Conservation (phyloP, 306 rosid species). For the Quercus bicolor region DNA sequence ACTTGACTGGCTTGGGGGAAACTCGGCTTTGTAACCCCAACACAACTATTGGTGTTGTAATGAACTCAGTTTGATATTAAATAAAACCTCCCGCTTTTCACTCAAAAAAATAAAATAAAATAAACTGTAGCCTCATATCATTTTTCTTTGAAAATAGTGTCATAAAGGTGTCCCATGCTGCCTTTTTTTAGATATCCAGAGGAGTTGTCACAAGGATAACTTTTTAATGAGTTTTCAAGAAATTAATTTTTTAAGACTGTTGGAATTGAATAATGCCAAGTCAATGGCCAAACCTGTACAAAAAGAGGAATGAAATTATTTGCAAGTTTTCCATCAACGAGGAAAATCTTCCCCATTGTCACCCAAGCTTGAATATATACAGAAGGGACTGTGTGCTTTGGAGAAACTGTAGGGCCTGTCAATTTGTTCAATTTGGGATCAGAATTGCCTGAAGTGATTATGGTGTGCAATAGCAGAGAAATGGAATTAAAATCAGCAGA, state of each 20-base stretch:
- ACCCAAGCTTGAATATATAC: constrained; percentile 86
- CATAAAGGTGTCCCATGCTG: no score
- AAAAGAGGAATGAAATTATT: constrained; percentile 82
- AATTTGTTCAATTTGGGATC: constrained; percentile 52
- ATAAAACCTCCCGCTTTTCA: no score
- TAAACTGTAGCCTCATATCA: no score
- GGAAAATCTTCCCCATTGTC: constrained; percentile 92
- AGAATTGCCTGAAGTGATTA: constrained; percentile 78
- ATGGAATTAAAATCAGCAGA: constrained; percentile 52
- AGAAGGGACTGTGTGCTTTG: constrained; percentile 63
- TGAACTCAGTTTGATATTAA: no score
- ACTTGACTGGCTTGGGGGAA: no score
- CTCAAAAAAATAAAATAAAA: no score
- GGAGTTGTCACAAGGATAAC: background rate
- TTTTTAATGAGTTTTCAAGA: background rate
- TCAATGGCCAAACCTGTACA: constrained; percentile 59
- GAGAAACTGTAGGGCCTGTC: constrained; percentile 44
- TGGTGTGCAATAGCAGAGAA: constrained; percentile 61
- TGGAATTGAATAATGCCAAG: constrained; percentile 15
- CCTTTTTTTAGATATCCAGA: background rate
- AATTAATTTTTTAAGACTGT: background rate
- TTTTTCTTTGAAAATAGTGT: no score
- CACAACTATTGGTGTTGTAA: no score
- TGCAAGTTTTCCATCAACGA: constrained; percentile 84
- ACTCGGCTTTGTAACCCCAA: no score